Base-by-base conservation (phyloP, 768 basidiomycete species). In the Tulasnella sp. region DNA sequence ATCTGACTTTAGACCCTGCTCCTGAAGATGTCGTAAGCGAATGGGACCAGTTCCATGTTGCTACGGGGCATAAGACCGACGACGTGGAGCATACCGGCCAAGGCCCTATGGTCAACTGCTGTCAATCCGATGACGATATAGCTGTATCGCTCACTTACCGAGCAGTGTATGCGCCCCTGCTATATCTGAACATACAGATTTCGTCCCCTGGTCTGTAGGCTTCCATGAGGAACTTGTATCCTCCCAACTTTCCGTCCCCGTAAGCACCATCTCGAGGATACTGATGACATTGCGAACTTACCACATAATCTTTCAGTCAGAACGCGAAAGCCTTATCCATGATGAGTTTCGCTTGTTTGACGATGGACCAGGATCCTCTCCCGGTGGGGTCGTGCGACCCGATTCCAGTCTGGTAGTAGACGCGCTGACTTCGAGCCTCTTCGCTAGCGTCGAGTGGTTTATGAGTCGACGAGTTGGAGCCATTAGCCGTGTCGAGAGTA, bases 121-220 rank as follows among this genome's bases (percentile, higher is more conserved):
- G 12, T 7, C 25, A 7, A 0, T n/a, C 2, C 9, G n/a, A n/a
- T 7, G 4, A n/a, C 3, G 15, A 8, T 14, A 36, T 11, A 17
- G 29, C 11, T 6, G 14, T 29, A 27, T n/a, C 11, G 12, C 14
- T 21, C 17, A 34, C 50, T n/a, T 6, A 35, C 57, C 45, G 36
- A 12, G 74, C 75, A 9, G 83, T 82, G 63, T 78, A 86, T 2
- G 77, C 76, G n/a, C 80, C 80, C 25, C 88, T 76, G 40, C 86
- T 89, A 65, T 90, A 92, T 0, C 88, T 86, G 81, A 89, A 88
- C 2, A 90, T 72, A 65, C 77, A 86, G 4, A 90, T 83, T 60
- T 79, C 82, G 67, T 89, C 86, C 0, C 81, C 82, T 14, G 74
- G 65, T 31, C 67, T 67, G 31, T 56, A 56, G 11, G 25, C 45